These are phyloP conservation scores for Cercospora zeae-maydis DNA, from an alignment of 2,329 filamentous ascomycete species.

Conservation along the genomic window DNA sequence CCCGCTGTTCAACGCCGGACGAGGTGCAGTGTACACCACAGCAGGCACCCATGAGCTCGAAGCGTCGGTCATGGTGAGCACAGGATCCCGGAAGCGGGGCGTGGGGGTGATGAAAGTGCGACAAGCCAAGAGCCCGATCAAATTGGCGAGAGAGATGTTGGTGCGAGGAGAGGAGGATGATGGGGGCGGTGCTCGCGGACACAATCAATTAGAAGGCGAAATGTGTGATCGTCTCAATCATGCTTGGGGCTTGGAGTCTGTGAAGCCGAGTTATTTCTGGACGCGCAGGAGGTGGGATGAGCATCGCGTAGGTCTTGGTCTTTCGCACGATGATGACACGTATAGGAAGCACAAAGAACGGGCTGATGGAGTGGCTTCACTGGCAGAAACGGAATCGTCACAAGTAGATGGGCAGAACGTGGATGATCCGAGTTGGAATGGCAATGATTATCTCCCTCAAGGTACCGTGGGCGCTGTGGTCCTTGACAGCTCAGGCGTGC, in stretches of 20 bases:
- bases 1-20: conserved; percentile 77
- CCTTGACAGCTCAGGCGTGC: conserved; percentile 68
- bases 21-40: conserved; percentile 81
- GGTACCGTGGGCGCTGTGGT: conserved; percentile 83
- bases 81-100: conserved; percentile 68
- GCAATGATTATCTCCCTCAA: conserved; percentile 68
- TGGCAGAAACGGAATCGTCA: background rate
- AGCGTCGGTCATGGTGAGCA: conserved; percentile 79
- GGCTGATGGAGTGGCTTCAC: conserved; percentile 26
- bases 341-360: conserved; percentile 45
- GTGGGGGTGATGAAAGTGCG: conserved; percentile 71
- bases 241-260: conserved; percentile 66
- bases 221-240: conserved; percentile 67
- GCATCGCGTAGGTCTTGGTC: conserved; percentile 59
- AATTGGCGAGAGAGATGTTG: conserved; percentile 68
- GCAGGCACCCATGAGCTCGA: conserved; percentile 82
- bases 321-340: conserved; percentile 35
- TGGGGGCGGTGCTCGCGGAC: conserved; percentile 59
- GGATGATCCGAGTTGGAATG: conserved; percentile 48
- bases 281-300: conserved; percentile 76
- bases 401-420: background rate
- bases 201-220: conserved; percentile 65
- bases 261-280: conserved; percentile 70
- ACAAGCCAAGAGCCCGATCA: conserved; percentile 74
- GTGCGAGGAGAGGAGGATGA: conserved; percentile 62